Evolutionary conservation across 1,284 basidiomycete genomes (phyloP).

Genomic region (Farysia itapuensis): DNA sequence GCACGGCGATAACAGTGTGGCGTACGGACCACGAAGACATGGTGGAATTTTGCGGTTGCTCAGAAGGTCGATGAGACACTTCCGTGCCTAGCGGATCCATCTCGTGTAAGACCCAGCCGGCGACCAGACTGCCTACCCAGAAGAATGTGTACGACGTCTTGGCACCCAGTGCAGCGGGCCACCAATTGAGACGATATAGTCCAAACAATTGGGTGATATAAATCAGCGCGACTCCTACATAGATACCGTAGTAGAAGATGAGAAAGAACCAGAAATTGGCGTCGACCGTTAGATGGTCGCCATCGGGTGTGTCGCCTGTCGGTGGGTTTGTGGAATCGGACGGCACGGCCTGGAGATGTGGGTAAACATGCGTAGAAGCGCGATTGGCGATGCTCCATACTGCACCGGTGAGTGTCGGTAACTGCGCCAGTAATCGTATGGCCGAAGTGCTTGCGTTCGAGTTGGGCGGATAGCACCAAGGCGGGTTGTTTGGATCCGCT

Average conservation of each 20-base stretch:
- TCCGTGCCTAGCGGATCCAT: slow-evolving; percentile 38
- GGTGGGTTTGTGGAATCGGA: background rate
- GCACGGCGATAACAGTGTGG: slow-evolving; percentile 6
- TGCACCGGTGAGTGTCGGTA: slow-evolving; percentile 13
- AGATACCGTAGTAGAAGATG: slow-evolving; percentile 58
- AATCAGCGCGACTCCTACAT: slow-evolving; percentile 61
- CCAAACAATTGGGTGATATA: slow-evolving; percentile 67
- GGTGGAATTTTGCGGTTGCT: background rate
- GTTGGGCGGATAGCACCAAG: slow-evolving; percentile 33
- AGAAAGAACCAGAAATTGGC: slow-evolving; percentile 59
- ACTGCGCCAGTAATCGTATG: background rate
- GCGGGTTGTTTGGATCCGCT: slow-evolving; percentile 30
- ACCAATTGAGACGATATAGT: slow-evolving; percentile 64
- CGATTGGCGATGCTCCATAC: slow-evolving; percentile 7
- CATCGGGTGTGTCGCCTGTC: slow-evolving; percentile 3
- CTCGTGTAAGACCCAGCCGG: slow-evolving; percentile 63
- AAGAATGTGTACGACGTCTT: slow-evolving; percentile 64
- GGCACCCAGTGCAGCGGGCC: slow-evolving; percentile 63
- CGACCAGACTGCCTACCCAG: slow-evolving; percentile 62
- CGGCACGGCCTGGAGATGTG: background rate
- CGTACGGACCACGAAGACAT: slow-evolving; percentile 1
- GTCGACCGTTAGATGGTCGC: slow-evolving; percentile 35
- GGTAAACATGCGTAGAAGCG: background rate
- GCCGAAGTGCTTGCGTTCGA: slow-evolving; percentile 1
- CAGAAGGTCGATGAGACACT: slow-evolving; percentile 8